Evolutionary conservation across 2,329 filamentous ascomycete genomes (phyloP).

Genomic region (Penicillium polonicum): DNA sequence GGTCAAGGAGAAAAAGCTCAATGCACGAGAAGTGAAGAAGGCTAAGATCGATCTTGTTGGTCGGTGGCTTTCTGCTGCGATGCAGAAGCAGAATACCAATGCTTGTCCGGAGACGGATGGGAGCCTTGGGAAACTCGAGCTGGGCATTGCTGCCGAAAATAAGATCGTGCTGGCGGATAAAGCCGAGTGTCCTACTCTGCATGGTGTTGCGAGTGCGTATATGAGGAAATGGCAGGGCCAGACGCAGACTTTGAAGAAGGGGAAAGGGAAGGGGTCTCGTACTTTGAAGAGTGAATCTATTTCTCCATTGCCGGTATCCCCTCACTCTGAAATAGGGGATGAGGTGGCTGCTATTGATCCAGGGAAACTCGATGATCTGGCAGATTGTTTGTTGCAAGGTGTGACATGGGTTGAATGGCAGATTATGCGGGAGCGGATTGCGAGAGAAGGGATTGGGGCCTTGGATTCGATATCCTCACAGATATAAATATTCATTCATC

Average conservation of each 20-base stretch:
- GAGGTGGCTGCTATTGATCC: slow-evolving; percentile 18
- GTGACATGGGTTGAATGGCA: slow-evolving; percentile 77
- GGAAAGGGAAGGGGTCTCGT: background rate
- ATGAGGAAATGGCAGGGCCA: slow-evolving; percentile 30
- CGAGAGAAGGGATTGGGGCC: slow-evolving; percentile 21
- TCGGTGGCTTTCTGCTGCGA: slow-evolving; percentile 47
- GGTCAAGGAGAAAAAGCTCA: slow-evolving; percentile 19
- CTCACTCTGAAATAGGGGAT: background rate
- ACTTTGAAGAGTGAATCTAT: background rate
- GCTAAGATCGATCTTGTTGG: slow-evolving; percentile 64
- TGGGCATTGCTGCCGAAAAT: slow-evolving; percentile 12
- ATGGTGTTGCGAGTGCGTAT: slow-evolving; percentile 29
- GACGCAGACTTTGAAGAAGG: slow-evolving; percentile 15
- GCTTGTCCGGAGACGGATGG: background rate
- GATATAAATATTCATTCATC: background rate
- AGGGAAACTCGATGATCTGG: slow-evolving; percentile 75
- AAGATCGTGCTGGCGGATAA: slow-evolving; percentile 17
- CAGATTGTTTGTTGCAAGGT: slow-evolving; percentile 75
- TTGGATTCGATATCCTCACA: slow-evolving; percentile 9
- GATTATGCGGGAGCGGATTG: slow-evolving; percentile 32
- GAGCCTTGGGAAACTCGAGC: background rate
- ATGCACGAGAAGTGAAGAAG: slow-evolving; percentile 41
- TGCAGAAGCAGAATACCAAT: background rate
- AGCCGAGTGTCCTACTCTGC: slow-evolving; percentile 18
- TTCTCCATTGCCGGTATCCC: background rate